Evolutionary conservation across 2,329 filamentous ascomycete genomes (phyloP).

Genomic region (Phialemoniopsis sp.): DNA sequence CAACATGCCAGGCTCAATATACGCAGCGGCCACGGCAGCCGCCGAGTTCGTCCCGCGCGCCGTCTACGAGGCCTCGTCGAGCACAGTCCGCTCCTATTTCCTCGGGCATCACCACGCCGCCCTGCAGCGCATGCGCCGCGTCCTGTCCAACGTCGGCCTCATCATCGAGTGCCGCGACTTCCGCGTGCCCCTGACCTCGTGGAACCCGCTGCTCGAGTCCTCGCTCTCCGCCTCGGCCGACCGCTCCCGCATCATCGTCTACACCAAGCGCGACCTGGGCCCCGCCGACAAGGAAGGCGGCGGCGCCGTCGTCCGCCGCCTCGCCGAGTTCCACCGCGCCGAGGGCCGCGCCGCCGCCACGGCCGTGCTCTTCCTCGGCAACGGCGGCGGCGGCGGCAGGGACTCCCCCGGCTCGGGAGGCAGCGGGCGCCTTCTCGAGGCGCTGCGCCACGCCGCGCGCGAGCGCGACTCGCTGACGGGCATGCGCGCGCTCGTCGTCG

Average conservation of each 20-base stretch:
- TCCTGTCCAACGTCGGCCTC: slow-evolving; percentile 77
- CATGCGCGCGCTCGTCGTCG: slow-evolving; percentile 82
- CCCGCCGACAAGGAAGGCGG: slow-evolving; percentile 13
- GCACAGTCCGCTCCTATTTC: slow-evolving; percentile 86
- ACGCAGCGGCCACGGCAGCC: slow-evolving; percentile 6
- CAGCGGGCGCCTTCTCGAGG: slow-evolving; percentile 35
- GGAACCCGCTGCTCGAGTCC: slow-evolving; percentile 85
- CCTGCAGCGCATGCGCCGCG: slow-evolving; percentile 74
- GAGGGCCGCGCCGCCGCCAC: slow-evolving; percentile 18
- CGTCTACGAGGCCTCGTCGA: slow-evolving; percentile 66
- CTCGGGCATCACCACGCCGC: slow-evolving; percentile 88
- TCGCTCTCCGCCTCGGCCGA: slow-evolving; percentile 68
- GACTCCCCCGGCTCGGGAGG: slow-evolving; percentile 27
- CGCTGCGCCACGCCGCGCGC: slow-evolving; percentile 45
- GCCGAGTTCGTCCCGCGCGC: slow-evolving; percentile 68
- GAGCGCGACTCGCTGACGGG: slow-evolving; percentile 64
- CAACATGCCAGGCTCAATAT: too few species aligned
- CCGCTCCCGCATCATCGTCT: slow-evolving; percentile 75
- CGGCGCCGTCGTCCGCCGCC: slow-evolving; percentile 17
- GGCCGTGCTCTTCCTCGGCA: slow-evolving; percentile 23
- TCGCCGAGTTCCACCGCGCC: slow-evolving; percentile 33
- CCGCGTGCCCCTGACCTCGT: slow-evolving; percentile 80
- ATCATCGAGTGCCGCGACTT: slow-evolving; percentile 95
- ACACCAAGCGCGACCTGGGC: slow-evolving; percentile 84
- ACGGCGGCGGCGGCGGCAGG: slow-evolving; percentile 36